Base-by-base conservation (phyloP, 2,329 filamentous ascomycete genomes). In the Hypoxylon sp. region DNA sequence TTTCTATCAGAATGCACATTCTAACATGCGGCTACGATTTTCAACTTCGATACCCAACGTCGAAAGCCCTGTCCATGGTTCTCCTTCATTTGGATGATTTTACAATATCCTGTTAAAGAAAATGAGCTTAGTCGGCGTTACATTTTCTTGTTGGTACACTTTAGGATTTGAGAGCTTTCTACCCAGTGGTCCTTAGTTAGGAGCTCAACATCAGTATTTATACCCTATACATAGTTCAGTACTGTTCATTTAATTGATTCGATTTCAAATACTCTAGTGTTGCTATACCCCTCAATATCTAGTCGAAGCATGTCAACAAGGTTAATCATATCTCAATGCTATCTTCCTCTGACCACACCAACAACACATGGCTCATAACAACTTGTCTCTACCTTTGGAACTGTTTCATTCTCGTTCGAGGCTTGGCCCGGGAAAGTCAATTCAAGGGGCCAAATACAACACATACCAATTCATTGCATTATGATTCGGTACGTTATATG, bases 151-250 rank as follows among this genome's bases (percentile, higher is more conserved):
- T 24, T 29, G 46, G 24, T 26, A 50, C 14, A 17, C 6, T 10
- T 29, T 3, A n/a, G 46, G 46, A 26, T 3, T 50, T n/a, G 11
- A 24, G 3, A 50, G 13, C n/a, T 56, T 11, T 42, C 33, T 10
- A 33, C 42, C 8, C 24, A 35, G 9, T 33, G 9, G 19, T 31
- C 26, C 2, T 31, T 51, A 10, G 3, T 53, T 5, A 19, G 53
- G 19, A 29, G n/a, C 39, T 46, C 37, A 24, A 24, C 14, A 46
- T 44, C 26, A 56, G 39, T 33, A 31, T 3, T 37, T 61, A 61
- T 61, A 61, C 57, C 57, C 57, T 26, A 37, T 53, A 19, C 17
- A 61, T 44, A 47, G 24, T 13, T 4, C 5, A 59, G 24, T 50
- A 5, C 10, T 24, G 33, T 11, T 52, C 3, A 19, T 17, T 42